Percentiles rank a stretch among this genome's conserved stretches.
Evolutionary conservation across 2,329 filamentous ascomycete genomes (phyloP).

Genomic region (Amylocarpus encephaloides): DNA sequence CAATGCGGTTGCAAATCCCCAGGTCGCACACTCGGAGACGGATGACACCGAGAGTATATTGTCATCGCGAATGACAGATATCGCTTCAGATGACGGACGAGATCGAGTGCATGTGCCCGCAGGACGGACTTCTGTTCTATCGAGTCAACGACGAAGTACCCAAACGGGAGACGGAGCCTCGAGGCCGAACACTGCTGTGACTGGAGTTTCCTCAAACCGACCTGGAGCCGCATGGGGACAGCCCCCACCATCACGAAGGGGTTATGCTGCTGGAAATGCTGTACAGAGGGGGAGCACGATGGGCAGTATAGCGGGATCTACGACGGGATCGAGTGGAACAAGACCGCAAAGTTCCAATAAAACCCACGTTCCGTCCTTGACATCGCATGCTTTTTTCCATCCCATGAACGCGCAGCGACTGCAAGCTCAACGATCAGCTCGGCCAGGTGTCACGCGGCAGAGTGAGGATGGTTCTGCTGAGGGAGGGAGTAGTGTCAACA

Average conservation of each 20-base stretch:
- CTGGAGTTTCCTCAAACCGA: conserved; percentile 44
- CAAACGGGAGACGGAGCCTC: conserved; percentile 39
- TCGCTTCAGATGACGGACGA: conserved; percentile 46
- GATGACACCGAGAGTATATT: conserved; percentile 42
- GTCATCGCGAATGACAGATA: conserved; percentile 50
- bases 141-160: conserved; percentile 32
- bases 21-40: conserved; percentile 26
- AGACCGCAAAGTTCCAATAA: conserved; percentile 64
- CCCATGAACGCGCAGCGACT: conserved; percentile 96
- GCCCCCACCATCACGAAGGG: conserved; percentile 49
- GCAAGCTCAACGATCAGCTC: conserved; percentile 68
- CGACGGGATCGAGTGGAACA: conserved; percentile 37
- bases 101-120: conserved; percentile 33
- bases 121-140: conserved; percentile 30
- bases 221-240: conserved; percentile 40
- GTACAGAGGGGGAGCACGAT: conserved; percentile 17
- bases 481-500: conserved; percentile 42
- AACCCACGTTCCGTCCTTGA: conserved; percentile 84
- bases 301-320: conserved; percentile 34
- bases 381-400: conserved; percentile 86
- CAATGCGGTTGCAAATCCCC: conserved; percentile 16
- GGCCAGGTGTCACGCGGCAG: conserved; percentile 35
- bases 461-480: conserved; percentile 40
- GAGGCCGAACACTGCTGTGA: conserved; percentile 49
- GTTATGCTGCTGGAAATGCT: conserved; percentile 24